Base-by-base conservation (phyloP, 352 stramenopile species). In the Globisporangium cylindrosporum region DNA sequence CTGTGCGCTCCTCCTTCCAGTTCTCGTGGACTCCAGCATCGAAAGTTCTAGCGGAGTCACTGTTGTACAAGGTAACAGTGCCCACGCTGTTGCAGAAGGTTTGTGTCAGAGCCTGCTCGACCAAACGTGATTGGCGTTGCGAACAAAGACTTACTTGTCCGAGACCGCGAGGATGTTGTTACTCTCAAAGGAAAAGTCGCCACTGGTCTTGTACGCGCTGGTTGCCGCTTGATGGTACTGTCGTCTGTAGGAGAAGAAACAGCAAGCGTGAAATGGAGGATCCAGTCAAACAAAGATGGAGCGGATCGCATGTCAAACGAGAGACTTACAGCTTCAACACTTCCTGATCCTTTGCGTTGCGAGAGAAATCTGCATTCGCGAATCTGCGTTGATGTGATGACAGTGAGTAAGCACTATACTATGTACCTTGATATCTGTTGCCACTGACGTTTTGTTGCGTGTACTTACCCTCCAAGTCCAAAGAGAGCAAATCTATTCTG, bases 141-240 rank as follows among this genome's bases (percentile, higher is more conserved):
- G 29, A 36, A 29, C 24, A 68, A 24, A 12, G 10, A 77, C 78
- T 54, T 69, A 93, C 87, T 81, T 93, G 76, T 94, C 87, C 0
- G 85, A 92, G 53, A 92, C 84, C 36, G 84, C 87, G 14, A 92
- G 68, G 34, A 86, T 75, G 29, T 63, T 65, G 58, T 71, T 74
- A 51, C 72, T 76, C 48, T 84, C 79, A 36, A 73, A 73, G n/a
- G 83, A 88, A 57, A 91, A 92, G 36, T 84, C 82, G 12, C 87
- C 87, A 59, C 84, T 93, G 27, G 87, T 91, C 73, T 92, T 92
- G 79, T 89, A 92, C 29, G 46, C 9, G n/a, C 6, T 41, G 66
- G 14, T 67, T n/a, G 51, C n/a, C 2, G 56, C 49, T 36, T 70
- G 64, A 5, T 59, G 59, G 29, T 64, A 64, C 64, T 64, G 56